These are phyloP conservation scores for Echium plantagineum DNA, from an alignment of 257 asterid species.

Conservation along the genomic window DNA sequence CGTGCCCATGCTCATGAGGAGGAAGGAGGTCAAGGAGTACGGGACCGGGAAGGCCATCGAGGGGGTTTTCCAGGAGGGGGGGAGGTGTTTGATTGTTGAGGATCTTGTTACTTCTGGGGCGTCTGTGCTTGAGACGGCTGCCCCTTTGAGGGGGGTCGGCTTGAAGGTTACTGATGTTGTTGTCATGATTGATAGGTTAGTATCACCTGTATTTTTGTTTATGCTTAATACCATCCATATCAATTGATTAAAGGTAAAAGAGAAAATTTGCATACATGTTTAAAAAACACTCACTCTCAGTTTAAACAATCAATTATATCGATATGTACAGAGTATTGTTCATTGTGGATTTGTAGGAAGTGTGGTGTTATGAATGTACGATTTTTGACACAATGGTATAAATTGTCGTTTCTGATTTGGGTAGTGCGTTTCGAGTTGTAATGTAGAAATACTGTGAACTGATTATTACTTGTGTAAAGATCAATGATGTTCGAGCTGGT, in stretches of 20 bases:
- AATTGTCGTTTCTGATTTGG: neutral
- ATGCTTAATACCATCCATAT: too few species aligned
- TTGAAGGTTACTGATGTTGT: slow-evolving; percentile 79
- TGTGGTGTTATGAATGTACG: neutral
- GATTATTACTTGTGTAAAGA: neutral
- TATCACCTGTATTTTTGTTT: too few species aligned
- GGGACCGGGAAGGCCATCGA: slow-evolving; percentile 88
- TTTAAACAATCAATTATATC: too few species aligned
- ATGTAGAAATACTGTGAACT: neutral
- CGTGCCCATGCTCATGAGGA: slow-evolving; percentile 87
- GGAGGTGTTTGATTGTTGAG: slow-evolving; percentile 65
- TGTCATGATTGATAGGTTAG: slow-evolving; percentile 86
- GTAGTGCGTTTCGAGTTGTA: neutral
- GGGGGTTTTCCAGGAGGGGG: slow-evolving; percentile 47
- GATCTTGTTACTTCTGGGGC: slow-evolving; percentile 95
- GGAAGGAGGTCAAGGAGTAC: slow-evolving; percentile 89
- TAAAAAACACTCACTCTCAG: too few species aligned
- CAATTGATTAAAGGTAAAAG: too few species aligned
- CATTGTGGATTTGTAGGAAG: neutral
- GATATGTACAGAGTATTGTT: too few species aligned
- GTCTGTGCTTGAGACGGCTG: slow-evolving; percentile 84
- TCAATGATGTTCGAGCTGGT: neutral
- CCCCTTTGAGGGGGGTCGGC: slow-evolving; percentile 77
- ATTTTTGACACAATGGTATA: neutral
- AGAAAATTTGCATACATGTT: too few species aligned